Conservation (phyloP, 768 basidiomycete genomes). For the Crassisporium funariophilum region DNA sequence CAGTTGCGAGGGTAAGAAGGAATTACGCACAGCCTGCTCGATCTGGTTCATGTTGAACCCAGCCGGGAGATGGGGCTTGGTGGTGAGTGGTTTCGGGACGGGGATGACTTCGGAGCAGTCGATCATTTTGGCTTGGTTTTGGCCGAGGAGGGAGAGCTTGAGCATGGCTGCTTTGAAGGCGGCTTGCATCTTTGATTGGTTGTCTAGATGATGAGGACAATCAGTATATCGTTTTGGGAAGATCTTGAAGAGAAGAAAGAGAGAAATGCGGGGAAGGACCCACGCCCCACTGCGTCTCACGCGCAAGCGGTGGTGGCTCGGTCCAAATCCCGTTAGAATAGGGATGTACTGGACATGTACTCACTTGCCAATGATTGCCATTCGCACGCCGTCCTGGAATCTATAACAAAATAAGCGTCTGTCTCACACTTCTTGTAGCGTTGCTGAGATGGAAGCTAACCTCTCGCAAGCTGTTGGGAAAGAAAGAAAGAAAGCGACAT, state of each 20-base stretch:
- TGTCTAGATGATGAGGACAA: constrained; percentile 15
- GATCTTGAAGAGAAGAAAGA: too few relatives aligned
- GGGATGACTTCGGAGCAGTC: constrained; percentile 52
- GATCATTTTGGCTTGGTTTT: constrained; percentile 34
- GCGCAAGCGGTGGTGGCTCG: too few relatives aligned
- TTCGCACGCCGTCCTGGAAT: constrained; percentile 46
- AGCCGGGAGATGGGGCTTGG: constrained; percentile 33
- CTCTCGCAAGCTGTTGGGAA: too few relatives aligned
- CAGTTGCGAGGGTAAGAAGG: constrained; percentile 32
- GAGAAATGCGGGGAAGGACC: too few relatives aligned
- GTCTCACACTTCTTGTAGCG: too few relatives aligned
- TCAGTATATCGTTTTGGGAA: too few relatives aligned
- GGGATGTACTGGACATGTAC: constrained; percentile 11
- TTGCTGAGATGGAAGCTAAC: too few relatives aligned
- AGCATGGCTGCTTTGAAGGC: constrained; percentile 45
- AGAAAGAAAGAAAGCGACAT: too few relatives aligned
- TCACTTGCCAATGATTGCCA: constrained; percentile 48
- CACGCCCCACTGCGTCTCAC: too few relatives aligned
- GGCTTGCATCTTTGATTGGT: constrained; percentile 34
- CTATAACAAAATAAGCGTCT: constrained; percentile 35
- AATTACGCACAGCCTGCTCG: constrained; percentile 35
- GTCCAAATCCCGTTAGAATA: too few relatives aligned
- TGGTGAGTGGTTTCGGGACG: constrained; percentile 26
- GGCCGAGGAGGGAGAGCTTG: constrained; percentile 45
- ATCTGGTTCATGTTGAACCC: constrained; percentile 28